Evolutionary conservation across 2,329 filamentous ascomycete genomes (phyloP), one percentile per base, ranked within the genome.

Genomic region (Colletotrichum endophyticum): DNA sequence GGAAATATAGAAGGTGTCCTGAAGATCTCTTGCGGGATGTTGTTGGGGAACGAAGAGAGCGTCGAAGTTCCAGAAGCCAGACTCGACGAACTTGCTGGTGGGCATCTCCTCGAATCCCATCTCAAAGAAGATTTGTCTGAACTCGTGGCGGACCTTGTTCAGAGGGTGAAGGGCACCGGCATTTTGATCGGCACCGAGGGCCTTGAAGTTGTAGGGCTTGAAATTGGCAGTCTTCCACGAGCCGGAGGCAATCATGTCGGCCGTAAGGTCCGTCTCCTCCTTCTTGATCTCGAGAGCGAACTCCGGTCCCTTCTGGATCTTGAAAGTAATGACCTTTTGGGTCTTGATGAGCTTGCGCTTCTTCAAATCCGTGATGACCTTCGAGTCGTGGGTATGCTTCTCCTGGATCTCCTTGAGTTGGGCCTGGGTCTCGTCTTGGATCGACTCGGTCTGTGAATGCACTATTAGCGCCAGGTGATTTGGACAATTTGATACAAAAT

Each of bases 91-190:
- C 84, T 95, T 92, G 87, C 94, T 94, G 66, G 96, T 98, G 16
- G 96, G 95, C 97, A 99, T 99, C 89, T 99, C 97, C 82, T 96
- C 94, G 88, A 99, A 99, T 70, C 96, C 97, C 93, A 98, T 98
- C 84, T 98, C 96, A 87, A 99, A 99, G 92, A 99, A 99, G 84
- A 99, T 98, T 83, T 97, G 95, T 75, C 97, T 91, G 91, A 99
- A 98, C 87, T 99, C 97, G 81, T 95, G 92, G 80, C 97, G 94
- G 81, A 99, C 96, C 89, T 99, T 99, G 88, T 96, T 98, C 80
- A 99, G 88, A 83, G 93, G 92, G 83, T 90, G 94, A 82, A 91
- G 85, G 16, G 92, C 90, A 68, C 92, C 92, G 16, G 92, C 88
- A 78, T 89, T 88, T 83, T 93, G 92, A 80, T 92, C 90, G 5